These are phyloP conservation scores for Aquilaria malaccensis DNA, from an alignment of 345 rosid genomes.

Conservation along the genomic window DNA sequence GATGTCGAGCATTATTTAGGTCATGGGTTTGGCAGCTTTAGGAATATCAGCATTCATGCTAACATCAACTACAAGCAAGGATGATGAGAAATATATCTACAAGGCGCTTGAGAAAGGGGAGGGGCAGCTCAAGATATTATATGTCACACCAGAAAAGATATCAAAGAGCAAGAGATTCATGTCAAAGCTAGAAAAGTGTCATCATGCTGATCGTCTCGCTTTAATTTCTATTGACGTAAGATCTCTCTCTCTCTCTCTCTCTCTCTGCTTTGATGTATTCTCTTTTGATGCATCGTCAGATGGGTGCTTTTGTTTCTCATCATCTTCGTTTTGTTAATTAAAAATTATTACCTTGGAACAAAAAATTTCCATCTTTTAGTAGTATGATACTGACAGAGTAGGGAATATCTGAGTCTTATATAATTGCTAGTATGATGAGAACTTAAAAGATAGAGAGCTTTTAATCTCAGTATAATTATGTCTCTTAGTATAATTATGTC, in stretches of 20 bases:
- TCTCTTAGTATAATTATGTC: too few species aligned
- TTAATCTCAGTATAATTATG: too few species aligned
- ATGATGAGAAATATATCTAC: constrained; percentile 81
- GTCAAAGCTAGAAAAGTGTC: constrained; percentile 98
- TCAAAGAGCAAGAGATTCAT: constrained; percentile 97
- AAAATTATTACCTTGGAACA: too few species aligned
- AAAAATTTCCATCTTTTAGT: too few species aligned
- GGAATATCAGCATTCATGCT: constrained; percentile 82
- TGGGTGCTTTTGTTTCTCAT: too few species aligned
- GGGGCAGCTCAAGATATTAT: constrained; percentile 69
- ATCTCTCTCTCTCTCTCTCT: not conserved
- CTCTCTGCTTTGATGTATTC: too few species aligned
- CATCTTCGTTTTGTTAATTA: too few species aligned
- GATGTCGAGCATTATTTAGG: constrained; percentile 31
- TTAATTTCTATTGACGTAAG: constrained; percentile 87
- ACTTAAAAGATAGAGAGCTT: too few species aligned
- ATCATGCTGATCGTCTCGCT: constrained; percentile 63
- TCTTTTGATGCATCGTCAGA: too few species aligned
- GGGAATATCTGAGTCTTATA: too few species aligned
- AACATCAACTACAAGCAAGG: constrained; percentile 84
- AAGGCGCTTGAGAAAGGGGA: constrained; percentile 92
- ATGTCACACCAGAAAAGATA: constrained; percentile 92
- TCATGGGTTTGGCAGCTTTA: constrained; percentile 83
- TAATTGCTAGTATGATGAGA: too few species aligned
- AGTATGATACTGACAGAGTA: too few species aligned